Conservation (phyloP, 352 stramenopile genomes). For the Phytophthora sojae region DNA sequence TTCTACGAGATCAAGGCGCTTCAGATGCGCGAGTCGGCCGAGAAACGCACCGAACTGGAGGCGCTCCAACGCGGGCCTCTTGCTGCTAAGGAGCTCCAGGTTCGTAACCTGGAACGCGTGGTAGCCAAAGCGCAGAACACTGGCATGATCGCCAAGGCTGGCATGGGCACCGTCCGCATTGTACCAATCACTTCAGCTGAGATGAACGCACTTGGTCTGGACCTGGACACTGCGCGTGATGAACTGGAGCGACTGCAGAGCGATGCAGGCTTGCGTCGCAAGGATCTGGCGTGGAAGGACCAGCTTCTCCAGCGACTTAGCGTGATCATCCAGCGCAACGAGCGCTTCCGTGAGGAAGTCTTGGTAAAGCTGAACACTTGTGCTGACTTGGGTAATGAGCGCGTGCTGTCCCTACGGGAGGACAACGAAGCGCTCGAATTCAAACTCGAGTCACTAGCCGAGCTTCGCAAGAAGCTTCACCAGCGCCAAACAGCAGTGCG, state of each 20-base stretch:
- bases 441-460: conserved; percentile 37
- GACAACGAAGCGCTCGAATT: conserved; percentile 63
- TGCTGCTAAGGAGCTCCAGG: conserved; percentile 46
- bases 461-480: conserved; percentile 39
- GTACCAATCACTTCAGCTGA: conserved; percentile 60
- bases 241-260: conserved; percentile 50
- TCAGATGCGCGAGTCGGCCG: conserved; percentile 54
- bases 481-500: conserved; percentile 39
- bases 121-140: conserved; percentile 66
- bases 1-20: conserved; percentile 68
- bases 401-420: conserved; percentile 62
- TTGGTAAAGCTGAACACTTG: conserved; percentile 46
- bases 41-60: conserved; percentile 49
- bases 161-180: conserved; percentile 72
- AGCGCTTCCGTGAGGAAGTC: conserved; percentile 60
- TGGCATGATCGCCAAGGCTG: conserved; percentile 77
- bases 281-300: conserved; percentile 71
- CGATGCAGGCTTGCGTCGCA: conserved; percentile 41
- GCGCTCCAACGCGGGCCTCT: conserved; percentile 28
- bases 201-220: conserved; percentile 45
- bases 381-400: conserved; percentile 61
- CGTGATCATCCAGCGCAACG: conserved; percentile 76
- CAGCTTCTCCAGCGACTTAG: conserved; percentile 71
- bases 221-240: conserved; percentile 60
- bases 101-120: conserved; percentile 72